These are phyloP conservation scores for Tricholoma hemisulphureum DNA, from an alignment of 768 basidiomycete species.

Conservation along the genomic window DNA sequence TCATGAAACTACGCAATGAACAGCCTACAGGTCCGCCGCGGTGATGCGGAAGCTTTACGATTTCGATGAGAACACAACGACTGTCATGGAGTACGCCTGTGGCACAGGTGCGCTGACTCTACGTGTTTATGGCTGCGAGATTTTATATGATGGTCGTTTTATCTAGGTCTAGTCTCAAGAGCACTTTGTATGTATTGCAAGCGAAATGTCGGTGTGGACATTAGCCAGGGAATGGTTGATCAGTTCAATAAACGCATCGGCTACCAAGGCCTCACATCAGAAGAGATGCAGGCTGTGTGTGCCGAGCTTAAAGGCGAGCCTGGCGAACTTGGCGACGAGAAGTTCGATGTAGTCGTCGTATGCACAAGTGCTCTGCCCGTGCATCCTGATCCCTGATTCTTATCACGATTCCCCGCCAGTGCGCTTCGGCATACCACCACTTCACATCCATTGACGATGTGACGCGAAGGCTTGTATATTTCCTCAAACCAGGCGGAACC, in stretches of 20 bases:
- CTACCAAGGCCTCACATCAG: slow-evolving; percentile 60
- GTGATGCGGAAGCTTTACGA: slow-evolving; percentile 39
- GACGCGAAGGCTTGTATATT: slow-evolving; percentile 51
- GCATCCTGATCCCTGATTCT: background rate
- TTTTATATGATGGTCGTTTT: background rate
- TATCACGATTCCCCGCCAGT: slow-evolving; percentile 38
- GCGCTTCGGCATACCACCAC: slow-evolving; percentile 67
- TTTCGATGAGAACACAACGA: slow-evolving; percentile 56
- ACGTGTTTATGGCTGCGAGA: background rate
- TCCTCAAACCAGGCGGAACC: slow-evolving; percentile 60
- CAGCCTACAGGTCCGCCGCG: slow-evolving; percentile 29
- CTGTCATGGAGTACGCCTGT: slow-evolving; percentile 73
- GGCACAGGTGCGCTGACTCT: slow-evolving; percentile 51
- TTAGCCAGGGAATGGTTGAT: slow-evolving; percentile 70
- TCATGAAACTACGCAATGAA: background rate
- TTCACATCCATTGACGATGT: slow-evolving; percentile 48
- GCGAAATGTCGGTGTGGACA: slow-evolving; percentile 70
- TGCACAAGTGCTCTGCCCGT: slow-evolving; percentile 23
- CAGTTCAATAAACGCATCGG: slow-evolving; percentile 55
- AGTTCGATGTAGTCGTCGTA: slow-evolving; percentile 73
- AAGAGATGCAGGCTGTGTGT: slow-evolving; percentile 68
- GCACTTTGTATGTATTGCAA: slow-evolving; percentile 59
- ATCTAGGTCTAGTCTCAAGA: slow-evolving; percentile 59
- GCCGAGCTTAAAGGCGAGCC: slow-evolving; percentile 46
- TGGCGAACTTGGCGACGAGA: slow-evolving; percentile 46